Conservation (phyloP, 108 stramenopile genomes). For the Conticribra weissflogii region DNA sequence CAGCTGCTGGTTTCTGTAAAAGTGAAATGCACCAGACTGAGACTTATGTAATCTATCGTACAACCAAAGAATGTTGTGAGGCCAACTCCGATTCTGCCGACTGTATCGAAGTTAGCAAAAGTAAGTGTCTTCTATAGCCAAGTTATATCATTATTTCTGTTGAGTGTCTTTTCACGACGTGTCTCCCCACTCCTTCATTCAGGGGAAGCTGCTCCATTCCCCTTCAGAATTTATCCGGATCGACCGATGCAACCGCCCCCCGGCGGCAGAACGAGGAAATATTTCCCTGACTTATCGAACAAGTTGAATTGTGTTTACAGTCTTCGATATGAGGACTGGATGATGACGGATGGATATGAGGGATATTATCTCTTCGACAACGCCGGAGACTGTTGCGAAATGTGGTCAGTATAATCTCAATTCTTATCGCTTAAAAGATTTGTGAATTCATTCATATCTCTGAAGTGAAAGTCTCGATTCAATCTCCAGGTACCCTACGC, state of each 20-base stretch:
- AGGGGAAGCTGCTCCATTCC: constrained; percentile 4
- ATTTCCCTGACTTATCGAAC: constrained; percentile 11
- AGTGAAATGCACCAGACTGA: constrained; percentile 4
- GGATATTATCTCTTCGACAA: constrained; percentile 13
- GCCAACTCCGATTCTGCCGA: neutral
- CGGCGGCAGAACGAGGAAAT: neutral
- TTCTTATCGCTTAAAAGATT: neutral
- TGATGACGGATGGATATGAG: constrained; percentile 9
- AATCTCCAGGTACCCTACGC: constrained; percentile 7
- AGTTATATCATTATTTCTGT: no score
- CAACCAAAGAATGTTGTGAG: constrained; percentile 15
- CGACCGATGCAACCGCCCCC: neutral
- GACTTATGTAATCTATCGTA: constrained; percentile 12
- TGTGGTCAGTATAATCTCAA: constrained; percentile 9
- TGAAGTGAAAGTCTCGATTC: neutral
- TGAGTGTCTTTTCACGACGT: no score
- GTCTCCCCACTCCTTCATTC: neutral
- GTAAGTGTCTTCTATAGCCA: no score
- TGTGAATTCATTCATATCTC: neutral
- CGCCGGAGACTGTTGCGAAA: constrained; percentile 3
- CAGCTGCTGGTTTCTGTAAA: neutral
- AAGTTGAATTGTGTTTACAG: constrained; percentile 6
- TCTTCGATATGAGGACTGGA: constrained; percentile 13
- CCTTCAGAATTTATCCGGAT: neutral
- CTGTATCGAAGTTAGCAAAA: neutral